Conservation (phyloP, 176 grass and related monocot genomes). For the Leersia perrieri region DNA sequence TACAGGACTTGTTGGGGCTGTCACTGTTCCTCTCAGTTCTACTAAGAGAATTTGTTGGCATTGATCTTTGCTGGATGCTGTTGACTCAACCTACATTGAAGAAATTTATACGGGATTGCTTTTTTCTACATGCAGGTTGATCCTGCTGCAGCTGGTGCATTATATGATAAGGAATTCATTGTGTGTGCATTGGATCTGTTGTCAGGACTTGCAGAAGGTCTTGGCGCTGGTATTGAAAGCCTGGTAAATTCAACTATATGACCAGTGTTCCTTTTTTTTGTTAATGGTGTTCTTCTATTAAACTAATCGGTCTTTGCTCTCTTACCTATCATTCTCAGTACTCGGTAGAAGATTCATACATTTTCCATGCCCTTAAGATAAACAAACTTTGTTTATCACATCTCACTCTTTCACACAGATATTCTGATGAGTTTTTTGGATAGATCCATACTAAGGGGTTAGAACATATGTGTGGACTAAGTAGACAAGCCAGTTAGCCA, state of each 20-base stretch:
- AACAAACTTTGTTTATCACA: neutral
- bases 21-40: neutral
- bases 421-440: neutral
- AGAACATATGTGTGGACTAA: neutral
- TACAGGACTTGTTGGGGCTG: neutral
- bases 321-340: neutral
- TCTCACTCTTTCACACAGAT: neutral
- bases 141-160: constrained; percentile 59
- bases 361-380: neutral
- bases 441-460: neutral
- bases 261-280: neutral
- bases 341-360: neutral
- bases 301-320: neutral
- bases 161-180: constrained; percentile 96
- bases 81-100: neutral
- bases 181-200: constrained; percentile 86
- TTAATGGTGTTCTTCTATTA: constrained; percentile 11
- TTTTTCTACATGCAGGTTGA: constrained; percentile 67
- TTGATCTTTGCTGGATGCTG: constrained; percentile 10
- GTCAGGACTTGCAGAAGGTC: constrained; percentile 87
- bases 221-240: constrained; percentile 74
- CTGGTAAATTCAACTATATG: constrained; percentile 58
- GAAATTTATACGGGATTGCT: neutral
- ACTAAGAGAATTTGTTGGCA: neutral
- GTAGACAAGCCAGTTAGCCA: neutral